These are phyloP conservation scores for Tothia fuscella DNA, from an alignment of 2,329 filamentous ascomycete species.

Conservation along the genomic window DNA sequence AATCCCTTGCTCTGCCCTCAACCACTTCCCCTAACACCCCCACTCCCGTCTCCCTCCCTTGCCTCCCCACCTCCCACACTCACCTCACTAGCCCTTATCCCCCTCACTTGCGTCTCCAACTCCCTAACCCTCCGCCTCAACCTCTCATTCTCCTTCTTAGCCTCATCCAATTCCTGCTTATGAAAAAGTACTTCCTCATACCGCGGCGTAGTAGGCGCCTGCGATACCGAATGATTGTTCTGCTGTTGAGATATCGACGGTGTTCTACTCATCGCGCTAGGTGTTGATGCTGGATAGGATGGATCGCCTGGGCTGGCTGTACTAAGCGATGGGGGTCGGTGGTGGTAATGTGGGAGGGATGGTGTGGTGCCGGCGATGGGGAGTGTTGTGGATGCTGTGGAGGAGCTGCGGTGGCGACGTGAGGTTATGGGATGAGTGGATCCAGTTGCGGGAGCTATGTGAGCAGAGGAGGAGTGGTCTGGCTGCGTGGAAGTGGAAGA, in stretches of 20 bases:
- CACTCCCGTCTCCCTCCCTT: no score
- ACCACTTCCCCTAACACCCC: no score
- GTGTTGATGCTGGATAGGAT: constrained; percentile 20
- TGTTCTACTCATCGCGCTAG: not conserved
- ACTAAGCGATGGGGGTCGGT: constrained; percentile 19
- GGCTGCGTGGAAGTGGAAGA: constrained; percentile 42
- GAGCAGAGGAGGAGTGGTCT: constrained; percentile 22
- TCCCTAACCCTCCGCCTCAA: constrained; percentile 36
- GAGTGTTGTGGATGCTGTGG: not conserved
- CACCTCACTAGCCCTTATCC: no score
- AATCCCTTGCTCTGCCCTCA: no score
- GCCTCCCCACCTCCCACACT: no score
- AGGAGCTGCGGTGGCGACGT: constrained; percentile 43
- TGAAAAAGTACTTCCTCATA: constrained; percentile 34
- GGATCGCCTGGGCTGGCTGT: constrained; percentile 12
- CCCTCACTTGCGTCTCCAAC: constrained; percentile 32
- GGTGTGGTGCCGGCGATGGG: constrained; percentile 16
- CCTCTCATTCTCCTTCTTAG: constrained; percentile 37
- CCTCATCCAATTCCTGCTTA: constrained; percentile 34
- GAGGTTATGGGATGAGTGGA: constrained; percentile 41
- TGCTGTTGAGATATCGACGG: constrained; percentile 6
- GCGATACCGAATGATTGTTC: constrained; percentile 21
- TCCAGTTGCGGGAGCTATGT: constrained; percentile 30
- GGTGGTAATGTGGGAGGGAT: constrained; percentile 18
- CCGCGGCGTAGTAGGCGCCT: constrained; percentile 25